Base-by-base conservation (phyloP, 495 filamentous ascomycete species). In the Penicillium lividum region DNA sequence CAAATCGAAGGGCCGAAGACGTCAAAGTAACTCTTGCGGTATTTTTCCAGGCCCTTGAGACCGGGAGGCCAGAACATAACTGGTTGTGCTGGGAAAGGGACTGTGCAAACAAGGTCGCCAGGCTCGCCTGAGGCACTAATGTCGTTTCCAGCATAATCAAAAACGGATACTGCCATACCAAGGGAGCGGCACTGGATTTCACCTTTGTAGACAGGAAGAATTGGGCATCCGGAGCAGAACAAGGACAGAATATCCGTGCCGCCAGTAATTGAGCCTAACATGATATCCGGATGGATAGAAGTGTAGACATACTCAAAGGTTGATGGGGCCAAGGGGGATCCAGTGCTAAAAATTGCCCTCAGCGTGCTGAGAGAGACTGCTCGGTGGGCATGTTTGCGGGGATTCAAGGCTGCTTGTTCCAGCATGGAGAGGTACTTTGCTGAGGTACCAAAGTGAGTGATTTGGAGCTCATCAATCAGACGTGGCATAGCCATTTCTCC, bases 161-260 rank as follows among this genome's bases (percentile, higher is more conserved):
- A 91, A 0, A 88, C 89, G 51, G 79, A 78, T 29, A 97, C 86
- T 9, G 89, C 90, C 94, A 98, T 97, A 15, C 92, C 94, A 3
- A 98, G 84, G 16, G 90, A 92, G 15, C 86, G 84, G 54, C 87
- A 91, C 76, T 98, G 94, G 50, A 98, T 92, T 65, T 98, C 92
- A 36, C 94, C 93, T 27, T 80, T 79, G 66, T 89, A 82, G 28
- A 98, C 93, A 1, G 94, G 92, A n/a, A 89, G 77, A 3, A 97
- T 82, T 0, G 91, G 91, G 51, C 87, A 92, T 0, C 92, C 88
- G 0, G 89, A 88, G 57, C 92, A 92, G 70, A 97, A 98, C 36
- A 97, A 81, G 0, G 92, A 97, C 58, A 97, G 87, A 63, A 98
- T 97, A 71, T 97, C 92, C 3, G 92, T 97, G 30, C 92, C 91